Percentiles rank a stretch among this genome's conserved stretches.
Conservation (phyloP, 805 yeast species). For the Yueomyces sp. region DNA sequence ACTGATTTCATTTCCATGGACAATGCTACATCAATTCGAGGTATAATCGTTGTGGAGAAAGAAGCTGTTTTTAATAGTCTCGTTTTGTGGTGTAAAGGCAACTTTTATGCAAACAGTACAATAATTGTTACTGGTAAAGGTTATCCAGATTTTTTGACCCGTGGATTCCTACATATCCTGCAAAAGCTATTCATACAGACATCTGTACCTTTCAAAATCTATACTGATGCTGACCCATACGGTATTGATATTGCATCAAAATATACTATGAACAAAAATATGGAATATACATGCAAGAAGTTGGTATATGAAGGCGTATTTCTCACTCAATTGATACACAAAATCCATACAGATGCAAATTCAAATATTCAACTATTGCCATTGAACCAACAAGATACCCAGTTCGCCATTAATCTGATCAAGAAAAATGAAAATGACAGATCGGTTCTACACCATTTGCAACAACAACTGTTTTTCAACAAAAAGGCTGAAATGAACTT, state of each 20-base stretch:
- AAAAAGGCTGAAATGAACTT: constrained; percentile 52
- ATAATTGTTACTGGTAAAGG: constrained; percentile 55
- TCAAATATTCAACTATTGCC: constrained; percentile 8
- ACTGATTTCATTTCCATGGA: constrained; percentile 1
- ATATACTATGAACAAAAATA: constrained; percentile 19
- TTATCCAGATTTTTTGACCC: constrained; percentile 48
- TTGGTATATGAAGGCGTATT: constrained; percentile 13
- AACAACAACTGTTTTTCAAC: constrained; percentile 40
- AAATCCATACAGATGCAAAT: no score
- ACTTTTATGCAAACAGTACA: constrained; percentile 3
- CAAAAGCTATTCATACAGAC: constrained; percentile 5
- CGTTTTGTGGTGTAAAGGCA: constrained; percentile 1
- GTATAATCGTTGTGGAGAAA: constrained; percentile 36
- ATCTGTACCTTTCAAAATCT: constrained; percentile 24
- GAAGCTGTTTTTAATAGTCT: constrained; percentile 35
- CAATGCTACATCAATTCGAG: background rate
- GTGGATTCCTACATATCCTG: constrained; percentile 27
- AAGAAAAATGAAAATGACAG: background rate
- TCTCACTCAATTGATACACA: constrained; percentile 7
- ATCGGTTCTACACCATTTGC: constrained; percentile 27
- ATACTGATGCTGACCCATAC: constrained; percentile 55
- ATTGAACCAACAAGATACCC: constrained; percentile 1
- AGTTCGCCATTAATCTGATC: background rate
- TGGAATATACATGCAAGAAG: constrained; percentile 5
- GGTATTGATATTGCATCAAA: constrained; percentile 46